Percentiles rank a stretch among this genome's conserved stretches.
phyloP scores from a whole-genome alignment of 75 land plant species.

The Cryptomeria japonica region DNA sequence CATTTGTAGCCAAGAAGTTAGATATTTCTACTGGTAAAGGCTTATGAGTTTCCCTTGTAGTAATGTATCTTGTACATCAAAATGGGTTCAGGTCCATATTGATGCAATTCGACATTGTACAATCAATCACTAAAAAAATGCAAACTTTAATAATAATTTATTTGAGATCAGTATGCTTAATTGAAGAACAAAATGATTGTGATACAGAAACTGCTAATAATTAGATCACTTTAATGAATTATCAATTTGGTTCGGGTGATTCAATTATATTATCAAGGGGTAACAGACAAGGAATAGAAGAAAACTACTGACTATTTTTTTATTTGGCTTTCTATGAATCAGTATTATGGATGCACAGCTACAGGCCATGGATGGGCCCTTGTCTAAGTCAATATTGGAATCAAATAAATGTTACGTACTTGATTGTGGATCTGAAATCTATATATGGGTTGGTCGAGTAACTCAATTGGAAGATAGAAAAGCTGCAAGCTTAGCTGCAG shows the following conservation, averaged over 20 bases:
- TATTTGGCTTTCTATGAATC: background rate
- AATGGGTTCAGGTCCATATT: background rate
- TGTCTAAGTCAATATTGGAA: slow-evolving; percentile 33
- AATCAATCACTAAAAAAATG: background rate
- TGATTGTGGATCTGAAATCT: slow-evolving; percentile 55
- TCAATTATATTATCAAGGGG: background rate
- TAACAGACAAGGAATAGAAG: background rate
- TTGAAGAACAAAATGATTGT: background rate
- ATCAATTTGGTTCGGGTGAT: background rate
- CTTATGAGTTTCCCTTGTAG: background rate
- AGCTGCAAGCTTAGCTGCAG: slow-evolving; percentile 35
- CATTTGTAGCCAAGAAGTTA: background rate
- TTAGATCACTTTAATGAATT: background rate
- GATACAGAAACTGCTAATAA: background rate
- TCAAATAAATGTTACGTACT: slow-evolving; percentile 67
- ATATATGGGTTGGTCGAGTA: slow-evolving; percentile 73
- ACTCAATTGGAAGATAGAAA: slow-evolving; percentile 57
- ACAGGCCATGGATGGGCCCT: slow-evolving; percentile 9
- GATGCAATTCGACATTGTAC: background rate
- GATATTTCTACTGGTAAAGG: background rate
- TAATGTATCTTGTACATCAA: background rate
- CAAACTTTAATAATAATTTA: no score
- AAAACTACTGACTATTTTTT: background rate
- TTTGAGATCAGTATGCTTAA: background rate
- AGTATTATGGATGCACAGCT: slow-evolving; percentile 20